These are phyloP conservation scores for Helianthus annuus DNA, from an alignment of 129 eudicot genomes.

Conservation along the genomic window HanXRQr2.0-SUNRISE NC_035441.2:106917011-106917510, in stretches of 20 bases:
- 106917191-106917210: constrained; percentile 81
- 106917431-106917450: constrained; percentile 53
- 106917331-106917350: constrained; percentile 48
- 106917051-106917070: constrained; percentile 57
- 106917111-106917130: constrained; percentile 54
- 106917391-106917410: constrained; percentile 72
- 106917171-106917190: constrained; percentile 55
- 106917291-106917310: too few relatives aligned
- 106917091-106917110: constrained; percentile 51
- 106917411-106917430: constrained; percentile 78
- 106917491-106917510: constrained; percentile 64
- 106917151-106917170: constrained; percentile 47
- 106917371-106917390: constrained; percentile 70
- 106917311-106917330: constrained; percentile 16
- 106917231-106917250: constrained; percentile 61
- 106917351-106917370: constrained; percentile 67
- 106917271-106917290: too few relatives aligned
- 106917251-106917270: too few relatives aligned
- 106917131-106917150: constrained; percentile 52
- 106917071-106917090: constrained; percentile 58
- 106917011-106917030: constrained; percentile 66
- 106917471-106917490: constrained; percentile 49
- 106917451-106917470: constrained; percentile 71
- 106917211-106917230: constrained; percentile 39
- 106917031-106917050: constrained; percentile 63